These are phyloP conservation scores for Marchantia paleacea DNA, from an alignment of 225 moss, liverwort and hornwort genomes.

Conservation along the genomic window DNA sequence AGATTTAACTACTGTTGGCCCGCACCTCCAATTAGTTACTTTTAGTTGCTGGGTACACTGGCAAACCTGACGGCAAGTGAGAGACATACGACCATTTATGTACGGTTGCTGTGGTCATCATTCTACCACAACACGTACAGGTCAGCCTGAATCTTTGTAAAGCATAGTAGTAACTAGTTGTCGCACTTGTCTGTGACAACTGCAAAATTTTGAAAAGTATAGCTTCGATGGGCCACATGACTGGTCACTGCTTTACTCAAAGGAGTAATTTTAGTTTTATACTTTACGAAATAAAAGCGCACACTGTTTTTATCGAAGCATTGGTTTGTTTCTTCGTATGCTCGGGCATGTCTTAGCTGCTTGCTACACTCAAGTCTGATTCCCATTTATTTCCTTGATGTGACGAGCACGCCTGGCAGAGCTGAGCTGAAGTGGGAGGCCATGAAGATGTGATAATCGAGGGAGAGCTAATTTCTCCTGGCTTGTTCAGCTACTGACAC, in stretches of 20 bases:
- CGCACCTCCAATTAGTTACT: background rate
- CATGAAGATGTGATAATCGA: no score
- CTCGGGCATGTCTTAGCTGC: no score
- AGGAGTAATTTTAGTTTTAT: background rate
- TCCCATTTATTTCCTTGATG: no score
- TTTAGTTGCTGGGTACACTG: background rate
- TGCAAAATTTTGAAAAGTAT: background rate
- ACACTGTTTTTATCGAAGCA: background rate
- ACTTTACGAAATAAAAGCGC: slow-evolving; percentile 6
- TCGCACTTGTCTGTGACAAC: background rate
- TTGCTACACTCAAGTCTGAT: no score
- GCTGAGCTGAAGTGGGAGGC: no score
- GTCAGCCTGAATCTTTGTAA: slow-evolving; percentile 23
- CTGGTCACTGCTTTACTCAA: background rate
- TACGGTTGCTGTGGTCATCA: slow-evolving; percentile 2
- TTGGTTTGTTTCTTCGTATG: no score
- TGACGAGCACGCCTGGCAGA: no score
- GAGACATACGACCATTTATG: slow-evolving; percentile 11
- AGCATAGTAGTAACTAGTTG: slow-evolving; percentile 21
- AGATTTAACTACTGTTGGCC: background rate
- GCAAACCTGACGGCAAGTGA: slow-evolving; percentile 11
- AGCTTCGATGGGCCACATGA: background rate
- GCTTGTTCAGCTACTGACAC: no score
- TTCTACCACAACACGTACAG: slow-evolving; percentile 12
- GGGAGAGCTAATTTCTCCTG: no score